Conservation (phyloP, 2,329 filamentous ascomycete genomes). For the Talaromyces sp. region DNA sequence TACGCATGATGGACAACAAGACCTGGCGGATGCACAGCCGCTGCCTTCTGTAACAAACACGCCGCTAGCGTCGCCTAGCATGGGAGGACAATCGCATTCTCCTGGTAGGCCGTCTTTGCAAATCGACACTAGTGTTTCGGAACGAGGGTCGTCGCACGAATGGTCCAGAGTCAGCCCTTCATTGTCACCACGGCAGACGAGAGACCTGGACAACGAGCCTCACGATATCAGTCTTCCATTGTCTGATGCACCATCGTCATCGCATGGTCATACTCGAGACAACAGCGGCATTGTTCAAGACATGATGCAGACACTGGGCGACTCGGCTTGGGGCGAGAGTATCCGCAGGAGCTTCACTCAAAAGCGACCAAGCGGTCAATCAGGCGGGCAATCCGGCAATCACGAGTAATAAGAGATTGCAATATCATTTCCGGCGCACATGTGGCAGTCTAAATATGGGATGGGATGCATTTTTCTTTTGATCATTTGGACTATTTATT, state of each 20-base stretch:
- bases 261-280: slow-evolving; percentile 50
- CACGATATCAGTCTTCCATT: background rate
- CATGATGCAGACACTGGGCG: slow-evolving; percentile 79
- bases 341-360: slow-evolving; percentile 81
- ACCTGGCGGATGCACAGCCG: slow-evolving; percentile 18
- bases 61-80: background rate
- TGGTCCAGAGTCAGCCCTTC: slow-evolving; percentile 11
- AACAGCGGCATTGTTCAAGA: slow-evolving; percentile 70
- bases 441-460: background rate
- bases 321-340: slow-evolving; percentile 90
- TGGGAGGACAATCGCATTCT: background rate
- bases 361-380: slow-evolving; percentile 33
- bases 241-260: slow-evolving; percentile 16
- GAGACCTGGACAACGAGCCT: background rate
- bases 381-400: slow-evolving; percentile 16
- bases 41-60: slow-evolving; percentile 17
- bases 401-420: background rate
- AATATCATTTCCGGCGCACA: background rate
- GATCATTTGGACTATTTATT: background rate
- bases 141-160: slow-evolving; percentile 3
- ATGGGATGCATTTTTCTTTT: no score
- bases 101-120: slow-evolving; percentile 13
- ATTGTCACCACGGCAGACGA: slow-evolving; percentile 8
- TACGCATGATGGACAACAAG: slow-evolving; percentile 23
- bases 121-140: slow-evolving; percentile 9